Conservation (phyloP, 139 green algal species). For the Ulvella scutata region DNA sequence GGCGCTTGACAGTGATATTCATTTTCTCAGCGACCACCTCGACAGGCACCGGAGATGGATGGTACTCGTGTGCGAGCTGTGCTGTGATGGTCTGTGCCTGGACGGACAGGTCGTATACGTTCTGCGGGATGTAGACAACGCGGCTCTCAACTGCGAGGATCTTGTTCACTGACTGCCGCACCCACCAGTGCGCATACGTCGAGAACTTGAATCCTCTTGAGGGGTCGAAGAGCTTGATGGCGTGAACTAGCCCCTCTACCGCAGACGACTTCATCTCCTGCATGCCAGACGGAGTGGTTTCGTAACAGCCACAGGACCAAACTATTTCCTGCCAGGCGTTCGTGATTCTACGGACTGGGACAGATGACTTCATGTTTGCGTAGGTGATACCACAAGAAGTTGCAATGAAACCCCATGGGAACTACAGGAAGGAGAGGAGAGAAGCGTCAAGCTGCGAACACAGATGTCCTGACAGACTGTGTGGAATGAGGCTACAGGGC, state of each 20-base stretch:
- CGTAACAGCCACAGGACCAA: too few species aligned
- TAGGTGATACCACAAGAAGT: too few species aligned
- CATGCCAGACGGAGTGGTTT: not conserved
- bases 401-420: too few species aligned
- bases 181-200: constrained; percentile 98
- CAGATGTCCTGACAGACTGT: not conserved
- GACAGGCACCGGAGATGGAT: constrained; percentile 14
- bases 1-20: constrained; percentile 37
- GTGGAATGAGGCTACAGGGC: not conserved
- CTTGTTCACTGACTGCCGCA: constrained; percentile 64
- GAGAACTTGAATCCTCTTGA: constrained; percentile 85
- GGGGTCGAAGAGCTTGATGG: constrained; percentile 84
- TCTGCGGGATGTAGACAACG: constrained; percentile 29
- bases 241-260: constrained; percentile 57
- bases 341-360: too few species aligned
- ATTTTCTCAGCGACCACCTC: constrained; percentile 34
- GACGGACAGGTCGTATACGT: constrained; percentile 54
- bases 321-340: too few species aligned
- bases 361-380: too few species aligned
- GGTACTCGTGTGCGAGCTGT: constrained; percentile 16
- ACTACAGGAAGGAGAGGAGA: too few species aligned
- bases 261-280: constrained; percentile 68
- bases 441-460: too few species aligned
- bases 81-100: constrained; percentile 18
- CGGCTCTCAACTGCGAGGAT: constrained; percentile 39